Evolutionary conservation across 1,284 basidiomycete genomes (phyloP).

Genomic region (Fomitiporia mediterranea): DNA sequence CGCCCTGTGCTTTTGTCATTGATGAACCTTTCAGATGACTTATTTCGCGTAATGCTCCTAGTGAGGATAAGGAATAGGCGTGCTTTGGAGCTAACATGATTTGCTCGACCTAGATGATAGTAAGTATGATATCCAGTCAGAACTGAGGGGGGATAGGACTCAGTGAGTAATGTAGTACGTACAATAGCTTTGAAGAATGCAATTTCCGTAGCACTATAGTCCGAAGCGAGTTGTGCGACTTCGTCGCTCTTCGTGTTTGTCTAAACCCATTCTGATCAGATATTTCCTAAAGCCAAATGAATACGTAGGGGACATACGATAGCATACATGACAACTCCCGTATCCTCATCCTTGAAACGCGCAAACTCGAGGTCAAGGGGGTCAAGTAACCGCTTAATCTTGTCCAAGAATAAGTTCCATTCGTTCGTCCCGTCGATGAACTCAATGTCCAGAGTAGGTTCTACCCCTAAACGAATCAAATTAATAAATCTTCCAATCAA

Average conservation of each 20-base stretch:
- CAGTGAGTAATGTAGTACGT: constrained; percentile 27
- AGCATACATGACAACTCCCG: constrained; percentile 58
- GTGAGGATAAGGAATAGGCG: constrained; percentile 69
- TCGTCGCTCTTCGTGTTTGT: constrained; percentile 69
- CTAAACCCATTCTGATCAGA: background rate
- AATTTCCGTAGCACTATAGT: constrained; percentile 73
- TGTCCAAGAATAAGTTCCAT: constrained; percentile 56
- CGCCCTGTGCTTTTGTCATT: constrained; percentile 73
- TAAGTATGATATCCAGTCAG: background rate
- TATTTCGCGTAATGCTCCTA: constrained; percentile 72
- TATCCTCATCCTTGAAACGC: constrained; percentile 55
- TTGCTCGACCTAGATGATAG: constrained; percentile 65
- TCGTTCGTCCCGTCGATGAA: constrained; percentile 40
- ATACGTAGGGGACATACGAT: constrained; percentile 43
- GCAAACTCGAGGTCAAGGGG: constrained; percentile 69
- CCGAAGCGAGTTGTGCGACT: constrained; percentile 77
- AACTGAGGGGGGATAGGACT: too few species aligned
- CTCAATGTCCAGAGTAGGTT: constrained; percentile 44
- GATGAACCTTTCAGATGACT: constrained; percentile 49
- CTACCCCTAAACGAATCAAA: constrained; percentile 30
- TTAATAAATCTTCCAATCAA: background rate
- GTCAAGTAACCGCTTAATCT: constrained; percentile 58
- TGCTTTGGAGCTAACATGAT: constrained; percentile 78
- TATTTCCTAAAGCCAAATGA: background rate
- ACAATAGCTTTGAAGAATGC: constrained; percentile 79